Percentiles rank a stretch among this genome's conserved stretches.
These are phyloP conservation scores for Herpetomonas samuelpessoai DNA, from an alignment of 208 protist genomes.

Conservation along the genomic window DNA sequence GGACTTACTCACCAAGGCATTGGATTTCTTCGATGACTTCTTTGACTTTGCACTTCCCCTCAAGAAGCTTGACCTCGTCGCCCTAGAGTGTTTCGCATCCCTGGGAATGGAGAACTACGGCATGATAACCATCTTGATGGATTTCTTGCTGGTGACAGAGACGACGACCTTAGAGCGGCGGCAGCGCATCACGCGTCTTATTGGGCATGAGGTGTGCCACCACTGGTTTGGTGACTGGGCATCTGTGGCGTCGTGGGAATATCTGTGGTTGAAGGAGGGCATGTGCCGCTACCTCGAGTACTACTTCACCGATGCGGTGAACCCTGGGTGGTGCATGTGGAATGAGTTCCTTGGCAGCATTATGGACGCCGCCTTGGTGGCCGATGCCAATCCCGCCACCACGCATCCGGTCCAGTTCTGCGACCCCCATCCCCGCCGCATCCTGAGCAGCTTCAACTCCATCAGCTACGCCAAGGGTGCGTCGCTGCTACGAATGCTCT, in stretches of 20 bases:
- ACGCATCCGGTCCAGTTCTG: conserved; percentile 52
- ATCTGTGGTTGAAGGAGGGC: conserved; percentile 97
- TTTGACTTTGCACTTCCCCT: conserved; percentile 89
- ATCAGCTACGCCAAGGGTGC: conserved; percentile 85
- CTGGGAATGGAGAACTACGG: conserved; percentile 92
- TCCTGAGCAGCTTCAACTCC: conserved; percentile 47
- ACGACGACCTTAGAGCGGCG: conserved; percentile 44
- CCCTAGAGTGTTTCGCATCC: conserved; percentile 25
- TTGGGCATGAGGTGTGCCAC: conserved; percentile 94
- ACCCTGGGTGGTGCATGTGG: conserved; percentile 85
- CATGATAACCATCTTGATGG: conserved; percentile 79
- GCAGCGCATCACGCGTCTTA: conserved; percentile 83
- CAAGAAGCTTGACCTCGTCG: conserved; percentile 86
- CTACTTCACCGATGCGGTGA: conserved; percentile 67
- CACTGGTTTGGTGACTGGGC: conserved; percentile 95
- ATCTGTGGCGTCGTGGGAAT: conserved; percentile 93
- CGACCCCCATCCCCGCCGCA: conserved; percentile 25
- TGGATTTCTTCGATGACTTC: conserved; percentile 87
- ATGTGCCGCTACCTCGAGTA: conserved; percentile 95
- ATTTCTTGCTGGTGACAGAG: conserved; percentile 61
- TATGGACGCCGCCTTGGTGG: conserved; percentile 34
- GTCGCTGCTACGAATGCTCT: conserved; percentile 76
- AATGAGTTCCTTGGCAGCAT: conserved; percentile 47
- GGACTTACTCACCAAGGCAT: conserved; percentile 75
- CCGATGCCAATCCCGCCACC: conserved; percentile 26